These are phyloP conservation scores for Fusarium tjaetaba DNA, from an alignment of 2,329 filamentous ascomycete species.

Conservation along the genomic window DNA sequence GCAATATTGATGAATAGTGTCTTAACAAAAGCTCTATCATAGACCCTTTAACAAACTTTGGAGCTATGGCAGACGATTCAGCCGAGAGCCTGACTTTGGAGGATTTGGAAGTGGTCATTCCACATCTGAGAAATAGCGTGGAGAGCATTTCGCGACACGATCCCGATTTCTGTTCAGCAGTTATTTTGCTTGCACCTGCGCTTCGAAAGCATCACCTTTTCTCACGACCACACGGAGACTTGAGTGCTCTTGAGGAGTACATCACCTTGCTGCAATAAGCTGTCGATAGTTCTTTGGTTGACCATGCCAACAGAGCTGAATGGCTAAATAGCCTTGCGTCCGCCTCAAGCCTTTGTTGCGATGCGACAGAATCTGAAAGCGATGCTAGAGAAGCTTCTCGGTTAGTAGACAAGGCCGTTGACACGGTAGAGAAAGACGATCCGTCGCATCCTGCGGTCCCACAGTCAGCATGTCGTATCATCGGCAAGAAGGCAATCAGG, in stretches of 20 bases:
- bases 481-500: not conserved
- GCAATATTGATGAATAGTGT: not conserved
- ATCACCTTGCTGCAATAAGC: not conserved
- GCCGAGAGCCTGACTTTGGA: not conserved
- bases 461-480: not conserved
- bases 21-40: not conserved
- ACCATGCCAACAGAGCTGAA: not conserved
- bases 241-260: not conserved
- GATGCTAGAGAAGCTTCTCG: not conserved
- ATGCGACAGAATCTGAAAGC: not conserved
- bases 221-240: not conserved
- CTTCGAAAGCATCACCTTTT: not conserved
- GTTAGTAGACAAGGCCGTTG: not conserved
- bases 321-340: not conserved
- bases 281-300: fast-evolving
- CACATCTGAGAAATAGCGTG: not conserved
- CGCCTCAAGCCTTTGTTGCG: not conserved
- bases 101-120: not conserved
- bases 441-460: not conserved
- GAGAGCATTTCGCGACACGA: fast-evolving
- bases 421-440: not conserved
- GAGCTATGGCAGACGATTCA: not conserved
- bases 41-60: too few relatives aligned
- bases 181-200: not conserved
- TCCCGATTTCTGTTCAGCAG: not conserved